Evolutionary conservation across 1,284 basidiomycete species (phyloP).

Genomic region (Microbotryomycetes sp.): DNA sequence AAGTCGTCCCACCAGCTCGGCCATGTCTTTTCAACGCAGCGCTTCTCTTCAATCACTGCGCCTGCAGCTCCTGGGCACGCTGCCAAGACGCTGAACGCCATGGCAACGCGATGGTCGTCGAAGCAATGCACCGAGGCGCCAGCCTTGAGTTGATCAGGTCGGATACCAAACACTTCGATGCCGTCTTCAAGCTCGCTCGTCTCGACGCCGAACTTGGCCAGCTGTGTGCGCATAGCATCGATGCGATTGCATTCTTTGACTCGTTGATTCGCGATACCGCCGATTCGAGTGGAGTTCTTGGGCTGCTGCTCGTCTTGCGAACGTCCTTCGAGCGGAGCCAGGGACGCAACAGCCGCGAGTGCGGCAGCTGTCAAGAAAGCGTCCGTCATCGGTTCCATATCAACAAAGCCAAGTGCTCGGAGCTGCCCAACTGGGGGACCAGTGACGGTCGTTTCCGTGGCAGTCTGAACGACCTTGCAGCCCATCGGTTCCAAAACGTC

Average conservation of each 20-base stretch:
- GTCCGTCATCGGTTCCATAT: slow-evolving; percentile 99
- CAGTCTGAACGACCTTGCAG: slow-evolving; percentile 80
- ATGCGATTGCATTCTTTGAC: slow-evolving; percentile 99
- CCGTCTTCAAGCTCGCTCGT: slow-evolving; percentile 91
- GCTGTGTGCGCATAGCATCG: slow-evolving; percentile 89
- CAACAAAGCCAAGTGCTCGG: slow-evolving; percentile 74
- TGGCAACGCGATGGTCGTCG: slow-evolving; percentile 96
- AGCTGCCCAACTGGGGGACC: slow-evolving; percentile 77
- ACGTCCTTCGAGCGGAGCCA: slow-evolving; percentile 43
- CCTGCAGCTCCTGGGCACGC: slow-evolving; percentile 55
- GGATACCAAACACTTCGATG: slow-evolving; percentile 76
- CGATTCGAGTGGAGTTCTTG: slow-evolving; percentile 62
- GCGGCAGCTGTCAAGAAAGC: slow-evolving; percentile 94
- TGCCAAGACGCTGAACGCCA: slow-evolving; percentile 91
- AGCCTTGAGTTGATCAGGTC: slow-evolving; percentile 52
- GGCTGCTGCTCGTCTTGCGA: slow-evolving; percentile 35
- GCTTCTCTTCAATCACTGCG: slow-evolving; percentile 86
- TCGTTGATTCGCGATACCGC: slow-evolving; percentile 95
- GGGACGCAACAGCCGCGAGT: slow-evolving; percentile 74
- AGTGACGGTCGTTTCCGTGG: slow-evolving; percentile 80
- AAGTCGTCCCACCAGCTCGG: slow-evolving; percentile 99
- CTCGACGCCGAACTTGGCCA: slow-evolving; percentile 91
- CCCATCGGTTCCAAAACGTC: slow-evolving; percentile 94
- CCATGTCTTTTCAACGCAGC: slow-evolving; percentile 99
- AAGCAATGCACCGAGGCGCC: slow-evolving; percentile 85